These are phyloP conservation scores for Byssothecium circinans DNA, from an alignment of 2,329 filamentous ascomycete species.

Conservation along the genomic window DNA sequence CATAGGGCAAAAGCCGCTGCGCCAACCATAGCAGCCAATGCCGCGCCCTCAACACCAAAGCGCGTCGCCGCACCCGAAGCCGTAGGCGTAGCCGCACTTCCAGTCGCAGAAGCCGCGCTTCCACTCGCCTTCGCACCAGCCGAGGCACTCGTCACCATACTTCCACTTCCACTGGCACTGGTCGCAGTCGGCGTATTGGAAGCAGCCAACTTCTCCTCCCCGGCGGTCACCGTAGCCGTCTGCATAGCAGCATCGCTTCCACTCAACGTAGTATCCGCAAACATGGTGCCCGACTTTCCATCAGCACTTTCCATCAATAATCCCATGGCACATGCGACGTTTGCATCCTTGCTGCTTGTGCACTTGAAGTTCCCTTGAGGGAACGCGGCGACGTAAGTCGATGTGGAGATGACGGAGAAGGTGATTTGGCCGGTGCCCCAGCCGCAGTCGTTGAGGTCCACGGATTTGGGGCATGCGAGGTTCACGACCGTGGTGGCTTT, in stretches of 20 bases:
- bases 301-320: not conserved
- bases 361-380: constrained; percentile 2
- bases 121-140: not conserved
- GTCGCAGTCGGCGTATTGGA: not conserved
- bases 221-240: constrained; percentile 10
- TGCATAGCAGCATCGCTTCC: not conserved
- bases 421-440: constrained; percentile 9
- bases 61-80: constrained; percentile 2
- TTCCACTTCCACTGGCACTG: not conserved
- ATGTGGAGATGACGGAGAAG: constrained; percentile 10
- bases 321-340: not conserved
- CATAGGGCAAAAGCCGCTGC: constrained; percentile 5
- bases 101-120: not conserved
- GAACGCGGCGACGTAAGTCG: constrained; percentile 10
- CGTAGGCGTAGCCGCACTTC: not conserved
- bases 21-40: constrained; percentile 10
- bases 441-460: constrained; percentile 12
- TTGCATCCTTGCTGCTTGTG: constrained; percentile 6
- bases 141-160: not conserved
- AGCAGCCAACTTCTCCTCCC: constrained; percentile 4
- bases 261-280: not conserved
- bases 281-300: not conserved
- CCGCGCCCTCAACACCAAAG: constrained; percentile 12
- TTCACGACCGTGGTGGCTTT: constrained; percentile 7
- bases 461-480: constrained; percentile 10